Evolutionary conservation across 1,139 yeast genomes (phyloP), one percentile per base, ranked within the genome.

Genomic region (Wickerhamomyces sp.): DNA sequence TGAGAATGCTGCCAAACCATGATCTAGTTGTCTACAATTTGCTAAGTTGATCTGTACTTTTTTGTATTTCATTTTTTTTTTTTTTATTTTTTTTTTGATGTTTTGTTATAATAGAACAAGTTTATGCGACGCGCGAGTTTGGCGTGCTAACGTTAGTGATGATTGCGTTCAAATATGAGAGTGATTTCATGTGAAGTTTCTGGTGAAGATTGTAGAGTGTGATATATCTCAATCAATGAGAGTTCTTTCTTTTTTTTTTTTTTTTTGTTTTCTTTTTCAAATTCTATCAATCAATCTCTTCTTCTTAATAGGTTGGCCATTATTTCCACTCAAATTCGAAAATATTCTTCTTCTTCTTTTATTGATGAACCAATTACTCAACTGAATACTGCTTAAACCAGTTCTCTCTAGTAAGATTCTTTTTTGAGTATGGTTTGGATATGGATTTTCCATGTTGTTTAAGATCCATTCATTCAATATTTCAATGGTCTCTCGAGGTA

Each of bases 291-390:
- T 62, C 35, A 64, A 45, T 51, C 64, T 62, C 33, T 64, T 54
- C 49, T 47, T 45, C 35, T 47, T 51, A 27, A 47, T 45, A 12
- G 54, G 52, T 31, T 49, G 52, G 2, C 57, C 51, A 34, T 50
- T 47, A 37, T 51, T 52, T 7, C 54, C 53, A 35, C 50, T 45
- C 15, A 47, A 26, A 31, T 45, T 49, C 16, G 48, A 42, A 31
- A 63, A 64, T 10, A 87, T 75, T 57, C 86, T 81, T 52, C 98
- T 69, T 54, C 97, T 71, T 55, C 98, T 73, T 20, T 96, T 96
- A 59, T 91, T 91, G 52, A 91, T 91, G 56, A 91, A 91, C 97
- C 98, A 91, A 58, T 91, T 91, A 45, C 93, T 80, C 42, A 91
- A 71, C 59, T 91, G 98, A 48, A 88, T 95, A 58, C 85, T 78